Evolutionary conservation across 305 asterid species (phyloP), one percentile per base, ranked within the genome.

Genomic region (Salvia sclarea): DNA sequence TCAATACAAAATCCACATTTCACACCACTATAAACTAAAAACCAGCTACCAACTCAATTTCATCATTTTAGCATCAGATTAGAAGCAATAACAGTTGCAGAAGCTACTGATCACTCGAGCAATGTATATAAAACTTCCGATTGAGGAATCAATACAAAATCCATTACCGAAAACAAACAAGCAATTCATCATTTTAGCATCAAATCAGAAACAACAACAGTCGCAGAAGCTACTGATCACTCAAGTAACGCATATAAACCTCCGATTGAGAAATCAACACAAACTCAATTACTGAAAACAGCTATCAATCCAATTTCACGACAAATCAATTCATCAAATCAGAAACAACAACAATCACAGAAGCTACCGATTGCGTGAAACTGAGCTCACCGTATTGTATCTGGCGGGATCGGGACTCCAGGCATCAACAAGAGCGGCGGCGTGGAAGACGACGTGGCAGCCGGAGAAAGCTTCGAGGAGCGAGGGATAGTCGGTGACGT

Each of bases 381-480:
- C n/a, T n/a, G 24, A 54, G 54, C 85, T 77, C 37, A 92, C 98
- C 0, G 73, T 7, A 54, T 10, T 6, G 83, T 90, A 92, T 81
- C 62, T 82, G 12, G 89, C 77, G n/a, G 96, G 90, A 65, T 90
- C 95, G 1, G 98, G 97, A 54, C 90, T 68, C 98, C 98, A 92
- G 25, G 96, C 92, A 78, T 92, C 98, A 28, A 92, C 97, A 40
- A 92, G 82, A 11, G 98, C 98, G 37, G 98, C 98, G 6, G 83
- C 77, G 67, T 93, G 98, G 79, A 93, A 82, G 79, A 93, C 77
- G 73, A 88, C 76, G 43, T 85, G 86, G 92, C 98, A 90, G 67
- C 85, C 87, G 62, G 85, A 65, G 69, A 82, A 83, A 61, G 98
- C 98, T 41, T 78, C 83, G 4, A 84, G 86, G 24, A 93, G 87